A percentile compares a stretch with the other conserved stretches of the same genome.
Conservation (phyloP, 441 rosid genomes). For the Hypseocharis bilobata region DNA sequence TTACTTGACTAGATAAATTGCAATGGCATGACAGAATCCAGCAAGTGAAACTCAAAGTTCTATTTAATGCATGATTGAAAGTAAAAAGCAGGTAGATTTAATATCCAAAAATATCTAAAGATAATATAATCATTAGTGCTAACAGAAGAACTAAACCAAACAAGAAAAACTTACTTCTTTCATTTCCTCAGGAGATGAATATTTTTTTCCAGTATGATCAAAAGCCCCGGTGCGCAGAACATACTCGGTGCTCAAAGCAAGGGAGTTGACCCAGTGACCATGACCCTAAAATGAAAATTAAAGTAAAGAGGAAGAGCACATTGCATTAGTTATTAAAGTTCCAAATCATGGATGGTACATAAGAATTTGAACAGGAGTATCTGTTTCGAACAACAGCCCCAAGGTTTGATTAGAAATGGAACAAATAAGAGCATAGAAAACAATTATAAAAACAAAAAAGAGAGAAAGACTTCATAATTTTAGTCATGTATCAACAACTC, state of each 20-base stretch:
- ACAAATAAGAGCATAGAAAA: neutral
- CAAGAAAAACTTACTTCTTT: conserved; percentile 44
- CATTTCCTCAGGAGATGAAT: conserved; percentile 78
- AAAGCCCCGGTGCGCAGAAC: conserved; percentile 94
- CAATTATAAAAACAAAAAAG: neutral
- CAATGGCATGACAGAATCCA: neutral
- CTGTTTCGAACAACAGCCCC: neutral
- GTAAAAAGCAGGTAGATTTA: neutral
- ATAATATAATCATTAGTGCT: neutral
- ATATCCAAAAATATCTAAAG: neutral
- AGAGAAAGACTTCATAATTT: neutral
- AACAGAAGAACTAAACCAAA: conserved; percentile 3
- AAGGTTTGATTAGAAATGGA: neutral
- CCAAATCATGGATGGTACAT: neutral
- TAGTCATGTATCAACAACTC: neutral
- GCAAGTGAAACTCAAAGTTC: neutral
- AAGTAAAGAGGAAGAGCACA: neutral
- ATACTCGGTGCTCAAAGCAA: conserved; percentile 90
- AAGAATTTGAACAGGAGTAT: neutral
- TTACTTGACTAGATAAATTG: neutral
- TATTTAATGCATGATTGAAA: neutral
- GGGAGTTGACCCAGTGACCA: conserved; percentile 97
- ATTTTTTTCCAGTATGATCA: conserved; percentile 81
- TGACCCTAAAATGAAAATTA: conserved; percentile 54
- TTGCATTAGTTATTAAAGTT: neutral